Base-by-base conservation (phyloP, 2,329 filamentous ascomycete species). In the Ophiostoma himal-ulmi region DNA sequence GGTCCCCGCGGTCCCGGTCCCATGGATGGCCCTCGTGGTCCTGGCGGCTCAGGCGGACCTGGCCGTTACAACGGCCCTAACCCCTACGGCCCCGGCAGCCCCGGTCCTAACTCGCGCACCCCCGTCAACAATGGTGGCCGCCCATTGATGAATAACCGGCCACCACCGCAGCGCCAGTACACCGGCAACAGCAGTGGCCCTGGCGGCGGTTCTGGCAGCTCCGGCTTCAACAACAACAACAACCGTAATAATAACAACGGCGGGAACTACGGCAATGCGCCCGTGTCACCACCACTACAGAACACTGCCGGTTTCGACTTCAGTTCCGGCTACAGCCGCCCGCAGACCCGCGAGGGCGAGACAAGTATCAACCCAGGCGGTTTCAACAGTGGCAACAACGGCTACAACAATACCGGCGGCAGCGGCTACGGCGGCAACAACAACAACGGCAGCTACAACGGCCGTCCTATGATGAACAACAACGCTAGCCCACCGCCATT, bases 101-200 rank as follows among this genome's bases (percentile, higher is more conserved):
- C 65, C 39, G 64, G 64, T 17, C 36, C 64, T 14, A 67, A 69
- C 37, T 57, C 52, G n/a, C 52, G 52, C 8, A 62, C 22, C 13
- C 36, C 68, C 30, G 41, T 34, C 22, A 71, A 52, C 13, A 44
- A 30, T 39, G 14, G 11, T 22, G 64, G 36, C 44, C 48, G 68
- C 4, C 52, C 65, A 3, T 48, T 68, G 37, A 30, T 70, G 60
- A 71, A 70, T 64, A 68, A 26, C 68, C 71, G 70, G n/a, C 54
- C 70, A 3, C 78, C 78, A 6, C 77, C 80, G 6, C 75, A 76
- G 52, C 76, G 80, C n/a, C 78, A 80, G 65, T 81, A 81, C 71
- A 20, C 52, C 7, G 71, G 67, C 36, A 71, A n/a, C 30, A 67
- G 67, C 22, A 26, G 48, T 37, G 57, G 41, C 6, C 65, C 65